These are phyloP conservation scores for Acanthamoeba sp. DNA, from an alignment of 208 protist species.

Conservation along the genomic window DNA sequence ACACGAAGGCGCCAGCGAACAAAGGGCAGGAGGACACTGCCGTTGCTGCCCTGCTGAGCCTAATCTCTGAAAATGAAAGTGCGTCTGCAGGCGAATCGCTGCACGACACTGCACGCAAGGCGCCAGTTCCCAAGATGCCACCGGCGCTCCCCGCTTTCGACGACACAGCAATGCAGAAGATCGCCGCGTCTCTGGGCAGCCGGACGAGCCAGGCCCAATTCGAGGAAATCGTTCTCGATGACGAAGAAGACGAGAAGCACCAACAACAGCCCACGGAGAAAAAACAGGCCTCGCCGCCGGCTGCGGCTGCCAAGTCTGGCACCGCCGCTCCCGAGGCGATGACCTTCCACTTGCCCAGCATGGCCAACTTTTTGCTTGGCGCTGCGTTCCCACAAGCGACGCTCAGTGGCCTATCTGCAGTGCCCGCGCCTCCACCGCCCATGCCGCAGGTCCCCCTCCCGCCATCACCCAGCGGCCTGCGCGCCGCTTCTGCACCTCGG, in stretches of 20 bases:
- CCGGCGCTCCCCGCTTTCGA: background rate
- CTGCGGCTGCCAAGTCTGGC: background rate
- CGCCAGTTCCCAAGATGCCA: background rate
- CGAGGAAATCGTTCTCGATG: slow-evolving; percentile 2
- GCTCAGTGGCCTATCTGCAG: background rate
- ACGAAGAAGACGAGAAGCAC: background rate
- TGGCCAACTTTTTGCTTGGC: background rate
- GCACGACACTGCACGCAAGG: background rate
- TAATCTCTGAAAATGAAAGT: background rate
- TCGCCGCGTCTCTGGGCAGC: background rate
- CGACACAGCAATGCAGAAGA: background rate
- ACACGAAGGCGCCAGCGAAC: background rate
- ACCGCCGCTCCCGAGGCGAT: background rate
- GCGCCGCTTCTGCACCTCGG: too few relatives aligned
- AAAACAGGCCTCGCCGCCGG: too few relatives aligned
- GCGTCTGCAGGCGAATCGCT: background rate
- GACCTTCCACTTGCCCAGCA: background rate
- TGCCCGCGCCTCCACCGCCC: background rate
- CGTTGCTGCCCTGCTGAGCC: slow-evolving; percentile 21
- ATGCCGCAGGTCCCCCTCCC: background rate
- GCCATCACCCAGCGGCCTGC: background rate
- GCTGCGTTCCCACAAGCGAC: background rate
- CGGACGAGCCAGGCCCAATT: background rate
- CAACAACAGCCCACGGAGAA: background rate
- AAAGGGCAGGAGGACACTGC: background rate